A percentile compares a stretch with the other conserved stretches of the same genome.
Conservation (phyloP, 2,329 filamentous ascomycete species). For the Aureobasidium sp. region DNA sequence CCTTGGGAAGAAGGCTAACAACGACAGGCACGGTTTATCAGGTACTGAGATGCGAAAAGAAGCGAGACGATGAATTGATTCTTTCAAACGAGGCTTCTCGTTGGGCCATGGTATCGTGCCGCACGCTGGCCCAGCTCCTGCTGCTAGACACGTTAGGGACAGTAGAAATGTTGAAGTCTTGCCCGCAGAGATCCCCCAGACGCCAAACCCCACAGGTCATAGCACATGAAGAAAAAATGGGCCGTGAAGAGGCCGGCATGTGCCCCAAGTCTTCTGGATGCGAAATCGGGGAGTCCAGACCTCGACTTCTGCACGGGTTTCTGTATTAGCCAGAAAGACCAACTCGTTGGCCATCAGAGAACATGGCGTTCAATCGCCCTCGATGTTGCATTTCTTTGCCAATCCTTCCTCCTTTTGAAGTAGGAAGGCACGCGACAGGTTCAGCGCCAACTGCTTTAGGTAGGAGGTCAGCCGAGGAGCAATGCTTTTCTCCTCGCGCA, state of each 20-base stretch:
- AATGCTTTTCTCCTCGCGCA: neutral
- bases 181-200: neutral
- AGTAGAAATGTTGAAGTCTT: neutral
- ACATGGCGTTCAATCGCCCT: neutral
- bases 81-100: neutral
- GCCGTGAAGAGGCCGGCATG: neutral
- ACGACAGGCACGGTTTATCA: neutral
- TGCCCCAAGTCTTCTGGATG: neutral
- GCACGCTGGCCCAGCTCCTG: neutral
- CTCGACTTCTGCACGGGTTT: neutral
- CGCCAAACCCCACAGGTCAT: neutral
- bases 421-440: conserved; percentile 1
- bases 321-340: neutral
- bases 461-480: neutral
- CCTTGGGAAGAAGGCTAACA: neutral
- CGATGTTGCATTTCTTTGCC: neutral
- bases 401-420: neutral
- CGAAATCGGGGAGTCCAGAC: conserved; percentile 2
- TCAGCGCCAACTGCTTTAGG: conserved; percentile 4
- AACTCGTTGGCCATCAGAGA: neutral
- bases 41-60: neutral
- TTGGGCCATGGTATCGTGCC: neutral
- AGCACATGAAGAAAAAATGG: neutral
- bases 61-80: neutral
- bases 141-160: too few relatives aligned